phyloP scores from a whole-genome alignment of 2,329 filamentous ascomycete genomes.

The Scortechinia acanthostroma region DNA sequence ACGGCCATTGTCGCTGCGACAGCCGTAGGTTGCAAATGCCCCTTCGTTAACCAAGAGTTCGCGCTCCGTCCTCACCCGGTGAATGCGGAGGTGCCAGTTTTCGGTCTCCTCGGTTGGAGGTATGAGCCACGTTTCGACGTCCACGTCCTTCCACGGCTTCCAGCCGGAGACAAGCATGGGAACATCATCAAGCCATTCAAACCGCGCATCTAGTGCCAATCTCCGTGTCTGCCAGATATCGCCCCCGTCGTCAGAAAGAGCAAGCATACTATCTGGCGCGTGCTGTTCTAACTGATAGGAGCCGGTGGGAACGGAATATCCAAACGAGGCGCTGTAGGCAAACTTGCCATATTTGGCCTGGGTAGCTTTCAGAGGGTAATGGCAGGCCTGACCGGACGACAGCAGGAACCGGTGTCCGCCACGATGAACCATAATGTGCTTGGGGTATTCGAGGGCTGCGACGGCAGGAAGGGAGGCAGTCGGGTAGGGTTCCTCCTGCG shows the following conservation, averaged over 20 bases:
- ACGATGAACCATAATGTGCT: too few species aligned
- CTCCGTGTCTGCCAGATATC: conserved; percentile 13
- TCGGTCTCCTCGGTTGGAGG: conserved; percentile 6
- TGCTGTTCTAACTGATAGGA: conserved; percentile 16
- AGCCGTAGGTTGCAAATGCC: too few species aligned
- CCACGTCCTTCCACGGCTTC: conserved; percentile 5
- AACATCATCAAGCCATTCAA: background rate
- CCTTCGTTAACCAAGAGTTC: too few species aligned
- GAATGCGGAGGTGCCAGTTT: conserved; percentile 8
- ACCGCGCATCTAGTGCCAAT: conserved; percentile 9
- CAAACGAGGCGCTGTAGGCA: conserved; percentile 37
- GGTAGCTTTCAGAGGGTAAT: conserved; percentile 25
- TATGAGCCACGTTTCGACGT: conserved; percentile 6
- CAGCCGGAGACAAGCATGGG: background rate
- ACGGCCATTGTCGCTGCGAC: too few species aligned
- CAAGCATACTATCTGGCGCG: conserved; percentile 14
- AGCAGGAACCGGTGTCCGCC: conserved; percentile 37
- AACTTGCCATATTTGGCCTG: conserved; percentile 38
- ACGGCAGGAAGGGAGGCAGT: too few species aligned
- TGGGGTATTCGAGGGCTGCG: too few species aligned
- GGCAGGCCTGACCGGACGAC: conserved; percentile 26
- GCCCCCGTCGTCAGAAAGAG: conserved; percentile 8
- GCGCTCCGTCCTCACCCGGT: too few species aligned
- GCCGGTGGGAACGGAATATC: conserved; percentile 32
- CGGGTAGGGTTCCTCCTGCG: too few species aligned